Evolutionary conservation across 1,284 basidiomycete species (phyloP), one percentile per base, ranked within the genome.

Genomic region (Microbotryum violaceum): DNA sequence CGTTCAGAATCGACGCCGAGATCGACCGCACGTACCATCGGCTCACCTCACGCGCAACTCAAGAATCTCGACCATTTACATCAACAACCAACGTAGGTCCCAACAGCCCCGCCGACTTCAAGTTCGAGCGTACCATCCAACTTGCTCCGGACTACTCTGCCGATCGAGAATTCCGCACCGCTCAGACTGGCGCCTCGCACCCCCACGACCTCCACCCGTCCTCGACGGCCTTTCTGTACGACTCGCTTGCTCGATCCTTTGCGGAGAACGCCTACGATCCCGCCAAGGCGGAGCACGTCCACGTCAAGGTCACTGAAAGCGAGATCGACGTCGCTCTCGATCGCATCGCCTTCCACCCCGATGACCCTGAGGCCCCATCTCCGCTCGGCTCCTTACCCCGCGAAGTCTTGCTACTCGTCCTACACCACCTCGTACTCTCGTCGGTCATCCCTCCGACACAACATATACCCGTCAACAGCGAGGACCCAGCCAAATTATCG

Each of bases 121-220:
- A 58, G 9, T 72, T 70, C 51, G 59, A 66, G 52, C 67, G 71
- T 6, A 70, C 70, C 3, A 23, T 72, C 0, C 70, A 71, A 51
- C 55, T 71, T 9, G 63, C 52, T 1, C 65, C 70, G 18, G 71
- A 72, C 49, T 72, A 72, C 45, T 50, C 49, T 8, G 10, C 53
- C 16, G 33, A 21, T 27, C 48, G 48, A 49, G 21, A 49, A 49
- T 8, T 12, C n/a, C 48, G 48, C 10, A 27, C 48, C 48, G 48
- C 25, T 27, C 48, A 63, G 46, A 56, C 56, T 18, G 63, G 63
- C 21, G 55, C 55, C 9, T 54, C 53, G 2, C 60, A 62, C 25
- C 53, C 23, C 10, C 49, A 62, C 14, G 29, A 37, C 25, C 62
- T 60, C 1, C 67, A 68, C 31, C 67, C 67, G 3, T 57, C 53